Evolutionary conservation across 139 green algal genomes (phyloP).

Genomic region (Chlorella ohadii): DNA sequence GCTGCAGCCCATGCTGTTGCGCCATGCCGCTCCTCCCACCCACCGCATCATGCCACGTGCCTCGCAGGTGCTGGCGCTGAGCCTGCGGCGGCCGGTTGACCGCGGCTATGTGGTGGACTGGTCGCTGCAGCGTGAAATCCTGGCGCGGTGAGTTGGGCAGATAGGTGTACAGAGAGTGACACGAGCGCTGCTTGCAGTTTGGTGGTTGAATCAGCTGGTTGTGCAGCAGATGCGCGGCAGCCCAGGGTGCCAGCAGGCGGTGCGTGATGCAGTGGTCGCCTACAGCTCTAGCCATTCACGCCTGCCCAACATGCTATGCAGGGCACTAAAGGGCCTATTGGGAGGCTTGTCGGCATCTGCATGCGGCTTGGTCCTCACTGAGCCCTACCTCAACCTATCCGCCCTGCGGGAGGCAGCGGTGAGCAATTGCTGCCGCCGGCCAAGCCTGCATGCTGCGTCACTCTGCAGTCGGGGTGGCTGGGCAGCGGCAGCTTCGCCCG

Average conservation of each 20-base stretch:
- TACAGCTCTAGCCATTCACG: no score
- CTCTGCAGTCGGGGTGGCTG: no score
- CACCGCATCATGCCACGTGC: no score
- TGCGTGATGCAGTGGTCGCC: no score
- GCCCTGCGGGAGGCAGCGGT: conserved; percentile 59
- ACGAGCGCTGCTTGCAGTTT: no score
- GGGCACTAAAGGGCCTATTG: conserved; percentile 37
- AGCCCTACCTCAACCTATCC: conserved; percentile 87
- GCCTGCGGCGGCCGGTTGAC: conserved; percentile 77
- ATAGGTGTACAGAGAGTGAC: no score
- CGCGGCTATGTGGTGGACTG: conserved; percentile 87
- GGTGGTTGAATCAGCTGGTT: no score
- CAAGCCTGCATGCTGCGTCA: background rate
- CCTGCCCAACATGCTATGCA: background rate
- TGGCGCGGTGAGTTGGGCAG: conserved; percentile 42
- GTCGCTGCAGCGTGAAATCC: conserved; percentile 88
- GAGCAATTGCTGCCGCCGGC: background rate
- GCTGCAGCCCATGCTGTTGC: no score
- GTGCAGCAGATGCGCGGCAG: background rate
- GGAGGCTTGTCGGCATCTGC: conserved; percentile 1
- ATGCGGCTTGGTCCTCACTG: conserved; percentile 78
- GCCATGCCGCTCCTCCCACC: no score
- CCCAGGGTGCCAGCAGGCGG: no score
- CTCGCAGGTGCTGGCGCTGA: conserved; percentile 46
- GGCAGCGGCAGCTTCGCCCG: no score